These are phyloP conservation scores for Stephania cephalantha DNA, from an alignment of 164 flowering plant species.

Conservation along the genomic window DNA sequence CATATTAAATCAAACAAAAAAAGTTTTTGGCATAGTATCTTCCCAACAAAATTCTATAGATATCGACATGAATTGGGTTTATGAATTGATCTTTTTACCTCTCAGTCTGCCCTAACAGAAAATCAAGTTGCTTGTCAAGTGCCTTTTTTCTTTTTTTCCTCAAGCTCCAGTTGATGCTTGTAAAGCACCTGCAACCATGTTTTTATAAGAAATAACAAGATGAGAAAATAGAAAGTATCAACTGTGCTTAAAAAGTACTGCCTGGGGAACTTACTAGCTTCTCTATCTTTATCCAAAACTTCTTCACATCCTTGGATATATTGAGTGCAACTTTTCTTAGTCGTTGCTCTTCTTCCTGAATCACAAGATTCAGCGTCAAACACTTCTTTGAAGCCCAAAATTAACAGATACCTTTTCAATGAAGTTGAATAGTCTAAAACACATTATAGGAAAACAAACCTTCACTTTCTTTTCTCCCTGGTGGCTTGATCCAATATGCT, in stretches of 20 bases:
- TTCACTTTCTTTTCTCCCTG: constrained; percentile 87
- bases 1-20: not conserved
- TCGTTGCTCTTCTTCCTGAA: constrained; percentile 91
- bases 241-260: constrained; percentile 5
- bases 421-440: not conserved
- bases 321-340: constrained; percentile 81
- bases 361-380: constrained; percentile 3
- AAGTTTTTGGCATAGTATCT: not conserved
- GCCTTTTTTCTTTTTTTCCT: constrained; percentile 64
- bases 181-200: constrained; percentile 63
- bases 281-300: constrained; percentile 96
- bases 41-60: not conserved
- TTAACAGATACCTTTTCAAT: not conserved
- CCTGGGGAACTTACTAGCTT: constrained; percentile 70
- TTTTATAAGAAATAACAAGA: not conserved
- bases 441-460: constrained; percentile 37
- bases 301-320: constrained; percentile 95
- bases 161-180: constrained; percentile 93
- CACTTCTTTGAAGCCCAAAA: not conserved
- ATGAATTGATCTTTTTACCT: constrained; percentile 36
- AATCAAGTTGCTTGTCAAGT: constrained; percentile 95
- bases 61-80: not conserved
- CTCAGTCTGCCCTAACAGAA: constrained; percentile 96
- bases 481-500: constrained; percentile 90
- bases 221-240: not conserved